Evolutionary conservation across 1,284 basidiomycete species (phyloP).

Genomic region (Microstroma glucosiphilum): DNA sequence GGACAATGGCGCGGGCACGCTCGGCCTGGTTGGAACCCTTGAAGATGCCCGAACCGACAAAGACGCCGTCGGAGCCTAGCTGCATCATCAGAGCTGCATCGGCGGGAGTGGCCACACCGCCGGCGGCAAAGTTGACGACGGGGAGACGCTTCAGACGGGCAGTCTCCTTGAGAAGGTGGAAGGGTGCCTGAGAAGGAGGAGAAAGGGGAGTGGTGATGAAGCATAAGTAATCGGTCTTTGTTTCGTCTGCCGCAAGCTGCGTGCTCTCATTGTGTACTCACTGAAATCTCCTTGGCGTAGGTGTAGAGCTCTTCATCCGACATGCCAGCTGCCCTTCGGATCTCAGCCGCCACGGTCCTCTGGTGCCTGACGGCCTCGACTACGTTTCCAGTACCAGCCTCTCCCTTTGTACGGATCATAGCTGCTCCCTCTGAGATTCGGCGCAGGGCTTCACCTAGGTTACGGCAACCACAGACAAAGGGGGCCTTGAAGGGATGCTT

Average conservation of each 20-base stretch:
- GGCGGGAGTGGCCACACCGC: slow-evolving; percentile 92
- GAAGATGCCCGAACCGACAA: slow-evolving; percentile 53
- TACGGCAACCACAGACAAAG: slow-evolving; percentile 60
- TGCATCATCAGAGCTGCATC: slow-evolving; percentile 99
- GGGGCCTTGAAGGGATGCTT: slow-evolving; percentile 64
- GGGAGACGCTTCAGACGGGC: slow-evolving; percentile 87
- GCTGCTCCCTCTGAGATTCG: slow-evolving; percentile 86
- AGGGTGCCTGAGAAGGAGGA: slow-evolving; percentile 71
- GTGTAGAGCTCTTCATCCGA: slow-evolving; percentile 97
- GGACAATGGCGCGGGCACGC: slow-evolving; percentile 91
- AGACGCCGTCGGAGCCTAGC: slow-evolving; percentile 86
- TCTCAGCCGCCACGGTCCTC: slow-evolving; percentile 74
- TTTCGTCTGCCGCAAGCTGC: background rate
- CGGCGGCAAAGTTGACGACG: slow-evolving; percentile 69
- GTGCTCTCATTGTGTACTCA: slow-evolving; percentile 8
- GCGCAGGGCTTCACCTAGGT: slow-evolving; percentile 76
- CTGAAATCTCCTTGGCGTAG: slow-evolving; percentile 70
- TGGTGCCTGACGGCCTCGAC: slow-evolving; percentile 87
- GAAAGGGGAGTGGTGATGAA: background rate
- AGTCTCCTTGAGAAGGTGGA: slow-evolving; percentile 92
- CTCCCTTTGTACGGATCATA: slow-evolving; percentile 54
- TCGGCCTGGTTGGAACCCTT: slow-evolving; percentile 82
- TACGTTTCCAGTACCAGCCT: slow-evolving; percentile 92
- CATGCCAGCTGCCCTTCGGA: slow-evolving; percentile 66
- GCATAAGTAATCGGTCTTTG: background rate